These are phyloP conservation scores for Aquanectria penicillioides DNA, from an alignment of 2,329 filamentous ascomycete genomes.

Conservation along the genomic window DNA sequence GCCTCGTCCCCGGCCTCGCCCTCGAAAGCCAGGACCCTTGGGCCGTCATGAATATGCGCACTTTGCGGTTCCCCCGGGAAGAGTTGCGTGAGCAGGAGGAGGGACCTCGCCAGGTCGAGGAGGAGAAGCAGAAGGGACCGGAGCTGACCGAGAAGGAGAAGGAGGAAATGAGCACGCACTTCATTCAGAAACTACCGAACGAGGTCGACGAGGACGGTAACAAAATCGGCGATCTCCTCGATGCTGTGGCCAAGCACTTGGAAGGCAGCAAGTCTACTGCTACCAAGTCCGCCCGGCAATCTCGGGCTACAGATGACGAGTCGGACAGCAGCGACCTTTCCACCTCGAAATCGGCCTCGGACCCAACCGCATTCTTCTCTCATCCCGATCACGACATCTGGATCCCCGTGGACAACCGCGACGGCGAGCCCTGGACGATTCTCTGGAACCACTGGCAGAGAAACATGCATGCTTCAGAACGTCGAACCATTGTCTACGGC, in stretches of 20 bases:
- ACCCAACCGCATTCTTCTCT: no score
- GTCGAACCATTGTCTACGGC: conserved; percentile 83
- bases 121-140: conserved; percentile 37
- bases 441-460: conserved; percentile 65
- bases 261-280: no score
- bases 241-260: not conserved
- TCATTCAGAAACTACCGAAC: no score
- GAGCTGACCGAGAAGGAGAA: conserved; percentile 14
- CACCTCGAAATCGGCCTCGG: no score
- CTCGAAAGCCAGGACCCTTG: conserved; percentile 78
- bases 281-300: not conserved
- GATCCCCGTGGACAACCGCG: conserved; percentile 53
- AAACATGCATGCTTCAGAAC: conserved; percentile 42
- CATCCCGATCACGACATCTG: conserved; percentile 44
- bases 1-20: conserved; percentile 79
- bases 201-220: no score
- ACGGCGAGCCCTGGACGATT: conserved; percentile 75
- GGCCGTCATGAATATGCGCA: conserved; percentile 93
- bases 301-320: no score
- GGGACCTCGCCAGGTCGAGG: conserved; percentile 25
- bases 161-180: not conserved
- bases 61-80: conserved; percentile 67
- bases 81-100: conserved; percentile 50
- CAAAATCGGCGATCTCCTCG: no score
- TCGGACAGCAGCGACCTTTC: no score